Evolutionary conservation across 1,284 basidiomycete genomes (phyloP), one percentile per base, ranked within the genome.

Genomic region (Moesziomyces sp.): DNA sequence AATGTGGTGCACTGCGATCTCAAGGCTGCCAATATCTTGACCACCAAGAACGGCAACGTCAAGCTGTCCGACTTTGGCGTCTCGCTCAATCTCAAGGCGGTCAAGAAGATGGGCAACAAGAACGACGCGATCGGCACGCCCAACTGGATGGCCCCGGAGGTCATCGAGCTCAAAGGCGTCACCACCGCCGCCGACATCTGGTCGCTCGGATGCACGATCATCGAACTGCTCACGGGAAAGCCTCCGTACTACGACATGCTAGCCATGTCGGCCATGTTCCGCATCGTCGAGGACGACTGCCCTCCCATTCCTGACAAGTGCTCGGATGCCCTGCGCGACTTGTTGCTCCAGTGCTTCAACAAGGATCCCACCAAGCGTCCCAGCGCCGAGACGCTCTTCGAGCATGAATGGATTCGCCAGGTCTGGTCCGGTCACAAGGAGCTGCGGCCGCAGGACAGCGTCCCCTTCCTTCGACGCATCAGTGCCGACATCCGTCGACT

Each of bases 141-240:
- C 4, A 96, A 97, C 80, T 97, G 94, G 94, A 97, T 97, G 94
- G 94, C 94, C 3, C 94, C 95, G 1, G 94, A 97, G 84, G 92
- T 74, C 51, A 97, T 97, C 73, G 91, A 94, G 84, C 88, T 89
- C 34, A 84, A 86, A 51, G 88, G 88, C 2, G 87, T 88, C 1
- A 86, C 87, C 7, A 85, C 86, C 2, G 87, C 87, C 1, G 88
- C 87, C 24, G 89, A 90, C 67, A 88, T 98, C 48, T 98, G 95
- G 94, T 95, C 93, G 0, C 86, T 97, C 57, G 95, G 90, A 1
- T 97, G 94, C 83, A 97, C 94, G 5, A 90, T 97, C 76, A 90
- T 96, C 78, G 95, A 98, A 85, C 88, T 98, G 49, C 86, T 97
- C 64, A 95, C 93, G 1, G 95, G 95, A 1, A 88, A 89, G 46